These are phyloP conservation scores for Ceratobasidium sp. DNA, from an alignment of 1,284 basidiomycete species.

Conservation along the genomic window DNA sequence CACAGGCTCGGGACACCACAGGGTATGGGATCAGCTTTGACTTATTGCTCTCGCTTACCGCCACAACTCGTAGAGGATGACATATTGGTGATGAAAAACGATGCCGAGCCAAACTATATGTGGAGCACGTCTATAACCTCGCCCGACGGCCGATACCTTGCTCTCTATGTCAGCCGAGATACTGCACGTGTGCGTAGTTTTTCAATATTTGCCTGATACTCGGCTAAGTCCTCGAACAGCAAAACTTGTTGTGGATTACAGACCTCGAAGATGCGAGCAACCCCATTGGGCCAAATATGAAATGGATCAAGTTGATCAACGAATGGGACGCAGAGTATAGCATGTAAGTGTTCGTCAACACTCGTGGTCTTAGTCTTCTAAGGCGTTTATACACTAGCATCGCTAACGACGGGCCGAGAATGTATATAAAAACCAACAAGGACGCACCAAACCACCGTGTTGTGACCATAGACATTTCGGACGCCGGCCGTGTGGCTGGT, in stretches of 20 bases:
- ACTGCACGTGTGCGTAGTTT: constrained; percentile 68
- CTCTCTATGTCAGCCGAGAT: constrained; percentile 70
- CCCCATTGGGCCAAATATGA: constrained; percentile 71
- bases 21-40: constrained; percentile 60
- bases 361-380: not conserved
- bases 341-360: not conserved
- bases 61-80: constrained; percentile 68
- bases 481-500: constrained; percentile 57
- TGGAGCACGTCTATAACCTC: constrained; percentile 70
- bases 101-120: constrained; percentile 76
- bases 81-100: constrained; percentile 73
- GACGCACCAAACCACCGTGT: constrained; percentile 76
- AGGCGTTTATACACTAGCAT: constrained; percentile 60
- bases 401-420: constrained; percentile 73
- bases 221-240: constrained; percentile 59
- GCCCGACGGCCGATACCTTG: constrained; percentile 74
- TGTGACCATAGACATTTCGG: constrained; percentile 73
- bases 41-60: constrained; percentile 9
- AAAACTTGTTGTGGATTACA: constrained; percentile 80
- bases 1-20: constrained; percentile 78
- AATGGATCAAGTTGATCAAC: constrained; percentile 78
- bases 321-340: constrained; percentile 57
- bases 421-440: constrained; percentile 77
- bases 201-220: not conserved
- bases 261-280: constrained; percentile 66